Evolutionary conservation across 495 filamentous ascomycete genomes (phyloP).

Genomic region (Aspergillus sclerotioniger): DNA sequence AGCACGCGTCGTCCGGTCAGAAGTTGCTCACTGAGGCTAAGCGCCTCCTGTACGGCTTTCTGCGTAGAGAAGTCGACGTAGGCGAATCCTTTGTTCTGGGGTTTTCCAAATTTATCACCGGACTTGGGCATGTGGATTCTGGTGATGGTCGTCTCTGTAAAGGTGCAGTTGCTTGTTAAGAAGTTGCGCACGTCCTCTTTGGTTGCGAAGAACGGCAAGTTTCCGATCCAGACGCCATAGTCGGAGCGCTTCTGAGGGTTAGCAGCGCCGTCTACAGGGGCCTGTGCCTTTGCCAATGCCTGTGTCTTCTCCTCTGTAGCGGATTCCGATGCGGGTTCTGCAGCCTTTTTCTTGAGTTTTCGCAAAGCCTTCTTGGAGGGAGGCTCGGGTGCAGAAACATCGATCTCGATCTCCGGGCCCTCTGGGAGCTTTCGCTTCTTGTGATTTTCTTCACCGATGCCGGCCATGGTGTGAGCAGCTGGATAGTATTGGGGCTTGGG

Average conservation of each 20-base stretch:
- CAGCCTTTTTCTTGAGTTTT: conserved; percentile 70
- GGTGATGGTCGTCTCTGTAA: conserved; percentile 69
- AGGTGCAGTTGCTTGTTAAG: conserved; percentile 65
- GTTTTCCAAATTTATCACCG: conserved; percentile 45
- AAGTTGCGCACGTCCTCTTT: conserved; percentile 71
- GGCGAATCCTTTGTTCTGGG: conserved; percentile 84
- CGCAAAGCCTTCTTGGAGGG: conserved; percentile 89
- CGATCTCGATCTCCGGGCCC: conserved; percentile 75
- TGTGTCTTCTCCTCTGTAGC: conserved; percentile 37
- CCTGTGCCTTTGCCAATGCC: conserved; percentile 27
- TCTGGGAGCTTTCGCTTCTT: conserved; percentile 73
- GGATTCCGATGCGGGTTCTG: conserved; percentile 21
- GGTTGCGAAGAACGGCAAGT: conserved; percentile 77
- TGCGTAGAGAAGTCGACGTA: conserved; percentile 86
- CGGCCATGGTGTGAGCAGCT: conserved; percentile 19
- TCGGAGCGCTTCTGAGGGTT: conserved; percentile 62
- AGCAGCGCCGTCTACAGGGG: conserved; percentile 30
- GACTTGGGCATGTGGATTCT: conserved; percentile 74
- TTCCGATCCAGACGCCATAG: conserved; percentile 93
- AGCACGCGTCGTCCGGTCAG: conserved; percentile 72
- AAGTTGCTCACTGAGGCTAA: conserved; percentile 77
- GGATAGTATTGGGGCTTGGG: not conserved
- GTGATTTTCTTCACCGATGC: conserved; percentile 30
- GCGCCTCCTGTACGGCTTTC: conserved; percentile 64
- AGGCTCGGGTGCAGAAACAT: conserved; percentile 82